Conservation (phyloP, 805 yeast species). For the Candida arabinofermentans region DNA sequence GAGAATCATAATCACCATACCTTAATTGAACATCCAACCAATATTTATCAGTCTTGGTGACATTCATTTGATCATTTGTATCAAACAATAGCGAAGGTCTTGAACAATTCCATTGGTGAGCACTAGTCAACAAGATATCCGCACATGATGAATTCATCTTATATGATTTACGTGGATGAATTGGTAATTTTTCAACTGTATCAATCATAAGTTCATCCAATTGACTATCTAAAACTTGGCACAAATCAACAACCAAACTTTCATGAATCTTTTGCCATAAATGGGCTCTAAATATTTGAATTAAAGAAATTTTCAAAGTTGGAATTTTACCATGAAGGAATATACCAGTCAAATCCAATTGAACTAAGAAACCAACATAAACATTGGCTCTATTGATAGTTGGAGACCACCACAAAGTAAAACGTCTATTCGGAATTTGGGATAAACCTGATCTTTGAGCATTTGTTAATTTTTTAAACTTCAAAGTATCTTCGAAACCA, state of each 20-base stretch:
- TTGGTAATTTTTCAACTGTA: constrained; percentile 81
- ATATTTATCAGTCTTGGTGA: constrained; percentile 60
- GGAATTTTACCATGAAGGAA: constrained; percentile 98
- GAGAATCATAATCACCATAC: constrained; percentile 97
- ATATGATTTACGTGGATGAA: constrained; percentile 96
- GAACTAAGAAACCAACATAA: constrained; percentile 95
- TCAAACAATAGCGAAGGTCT: constrained; percentile 78
- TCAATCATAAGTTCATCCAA: constrained; percentile 80
- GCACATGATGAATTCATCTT: constrained; percentile 96
- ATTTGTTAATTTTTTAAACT: constrained; percentile 89
- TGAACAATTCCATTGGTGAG: constrained; percentile 78
- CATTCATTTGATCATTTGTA: constrained; percentile 58
- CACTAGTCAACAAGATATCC: constrained; percentile 73
- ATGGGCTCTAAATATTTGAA: constrained; percentile 96
- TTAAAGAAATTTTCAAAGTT: constrained; percentile 88
- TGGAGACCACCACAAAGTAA: constrained; percentile 99
- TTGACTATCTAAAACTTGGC: constrained; percentile 88
- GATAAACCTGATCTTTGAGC: constrained; percentile 97
- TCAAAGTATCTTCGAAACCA: constrained; percentile 95
- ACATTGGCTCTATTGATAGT: constrained; percentile 97
- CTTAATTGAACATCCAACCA: constrained; percentile 96
- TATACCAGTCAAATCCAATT: constrained; percentile 92
- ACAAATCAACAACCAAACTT: constrained; percentile 85
- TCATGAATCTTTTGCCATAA: constrained; percentile 99
- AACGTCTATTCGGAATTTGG: constrained; percentile 96